Conservation (phyloP, 1,284 basidiomycete species). For the Coriolopsis trogii region DNA sequence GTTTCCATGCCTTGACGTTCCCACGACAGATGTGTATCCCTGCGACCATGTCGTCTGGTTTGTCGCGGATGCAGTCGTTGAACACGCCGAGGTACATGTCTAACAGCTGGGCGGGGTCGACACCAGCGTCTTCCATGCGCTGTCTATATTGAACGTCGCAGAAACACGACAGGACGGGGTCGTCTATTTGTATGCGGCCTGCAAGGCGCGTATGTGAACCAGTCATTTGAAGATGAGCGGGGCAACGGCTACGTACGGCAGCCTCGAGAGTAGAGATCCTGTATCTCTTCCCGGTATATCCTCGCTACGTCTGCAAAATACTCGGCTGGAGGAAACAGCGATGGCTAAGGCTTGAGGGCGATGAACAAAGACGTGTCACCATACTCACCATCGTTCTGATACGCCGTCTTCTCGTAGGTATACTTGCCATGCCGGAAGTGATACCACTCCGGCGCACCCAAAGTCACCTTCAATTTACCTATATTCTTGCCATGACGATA, state of each 20-base stretch:
- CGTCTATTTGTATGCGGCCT: conserved; percentile 69
- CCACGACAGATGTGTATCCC: conserved; percentile 79
- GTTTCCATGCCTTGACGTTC: conserved; percentile 59
- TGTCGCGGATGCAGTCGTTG: conserved; percentile 61
- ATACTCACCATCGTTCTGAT: conserved; percentile 55
- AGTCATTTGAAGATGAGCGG: no score
- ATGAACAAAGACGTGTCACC: no score
- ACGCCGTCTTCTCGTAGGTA: conserved; percentile 58
- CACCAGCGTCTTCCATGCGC: conserved; percentile 58
- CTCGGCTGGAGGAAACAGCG: conserved; percentile 42
- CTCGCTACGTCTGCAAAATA: conserved; percentile 74
- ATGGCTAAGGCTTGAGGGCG: not conserved
- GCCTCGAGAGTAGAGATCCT: conserved; percentile 69
- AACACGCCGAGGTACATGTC: conserved; percentile 70
- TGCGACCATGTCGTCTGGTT: conserved; percentile 63
- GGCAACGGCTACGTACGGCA: no score
- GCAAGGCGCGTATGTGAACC: not conserved
- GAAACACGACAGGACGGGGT: conserved; percentile 66
- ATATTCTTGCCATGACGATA: conserved; percentile 46
- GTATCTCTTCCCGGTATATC: conserved; percentile 71
- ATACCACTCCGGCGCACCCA: conserved; percentile 75
- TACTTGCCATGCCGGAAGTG: conserved; percentile 65
- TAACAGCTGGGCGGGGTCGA: conserved; percentile 63
- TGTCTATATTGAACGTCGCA: conserved; percentile 58
- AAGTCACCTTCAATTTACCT: conserved; percentile 69